Base-by-base conservation (phyloP, 192 early-diverging fungal genomes). In the Spinellus fusiger region DNA sequence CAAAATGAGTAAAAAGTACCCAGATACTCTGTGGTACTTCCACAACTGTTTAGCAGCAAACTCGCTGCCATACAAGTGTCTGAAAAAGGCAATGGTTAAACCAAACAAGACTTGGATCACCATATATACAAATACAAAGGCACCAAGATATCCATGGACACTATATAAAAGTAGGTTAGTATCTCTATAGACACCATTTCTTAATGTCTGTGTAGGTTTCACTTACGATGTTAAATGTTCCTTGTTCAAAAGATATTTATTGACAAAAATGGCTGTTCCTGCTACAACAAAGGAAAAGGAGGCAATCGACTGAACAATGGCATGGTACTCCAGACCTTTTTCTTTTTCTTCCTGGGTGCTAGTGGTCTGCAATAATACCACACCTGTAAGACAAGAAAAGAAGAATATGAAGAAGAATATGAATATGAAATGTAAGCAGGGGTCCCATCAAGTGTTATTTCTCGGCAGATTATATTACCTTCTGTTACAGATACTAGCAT, bases 11-110 rank as follows among this genome's bases (percentile, higher is more conserved):
- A 72, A 8, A 0, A 73, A 2, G 44, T 76, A 76, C 5, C 74
- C 74, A 23, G 62, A 59, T 35, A 69, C 31, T 5, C 74, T 37
- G 52, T 76, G 74, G 48, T 73, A 76, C 28, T 73, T 76, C 55
- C 64, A 76, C 10, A 76, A 34, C 1, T 31, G 49, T 38, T 64
- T 69, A 6, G 74, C 70, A 27, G 62, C 52, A 5, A 34, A 7
- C 5, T 59, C 59, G 4, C 66, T 63, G 4, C 74, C 74, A 32
- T 61, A 65, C 12, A 69, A 4, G 15, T 38, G 37, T 20, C 70
- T 70, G 5, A 65, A 34, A 59, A 66, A 62, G 4, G 56, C 66
- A 5, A 72, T 69, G 16, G 54, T 33, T 8, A 63, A 15, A n/a
- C 74, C 74, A 55, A 60, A 67, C 6, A 73, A 13, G 2, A 65